phyloP scores from a whole-genome alignment of 352 stramenopile species.

The Globisporangium canariense region DNA sequence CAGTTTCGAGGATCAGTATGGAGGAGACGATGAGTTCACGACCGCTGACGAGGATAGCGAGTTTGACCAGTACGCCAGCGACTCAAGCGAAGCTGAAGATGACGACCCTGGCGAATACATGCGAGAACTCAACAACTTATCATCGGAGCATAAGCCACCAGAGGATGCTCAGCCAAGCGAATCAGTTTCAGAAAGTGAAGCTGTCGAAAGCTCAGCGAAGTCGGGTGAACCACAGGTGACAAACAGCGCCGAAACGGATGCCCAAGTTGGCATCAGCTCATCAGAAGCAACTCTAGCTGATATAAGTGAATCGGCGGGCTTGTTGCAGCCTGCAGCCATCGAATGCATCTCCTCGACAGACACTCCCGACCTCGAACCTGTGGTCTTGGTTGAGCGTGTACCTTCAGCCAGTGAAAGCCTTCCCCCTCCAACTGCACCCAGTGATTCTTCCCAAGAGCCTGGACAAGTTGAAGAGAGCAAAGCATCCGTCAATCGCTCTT shows the following conservation, averaged over 20 bases:
- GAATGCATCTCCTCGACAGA: too few species aligned
- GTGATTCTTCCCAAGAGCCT: background rate
- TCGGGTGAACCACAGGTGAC: background rate
- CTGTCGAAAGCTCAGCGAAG: background rate
- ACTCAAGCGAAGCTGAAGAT: background rate
- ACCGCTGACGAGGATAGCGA: conserved; percentile 5
- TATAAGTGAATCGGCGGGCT: background rate
- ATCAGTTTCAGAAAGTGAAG: background rate
- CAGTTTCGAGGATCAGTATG: conserved; percentile 12
- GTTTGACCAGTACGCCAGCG: conserved; percentile 7
- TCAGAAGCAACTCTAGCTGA: background rate
- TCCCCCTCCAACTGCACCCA: background rate
- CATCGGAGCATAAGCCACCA: background rate
- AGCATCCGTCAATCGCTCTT: background rate
- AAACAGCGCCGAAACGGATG: background rate
- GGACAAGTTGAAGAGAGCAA: background rate
- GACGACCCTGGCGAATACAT: background rate
- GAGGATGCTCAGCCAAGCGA: background rate
- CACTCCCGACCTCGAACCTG: too few species aligned
- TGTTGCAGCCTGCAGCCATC: background rate
- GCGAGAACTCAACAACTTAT: background rate
- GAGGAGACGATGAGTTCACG: conserved; percentile 18
- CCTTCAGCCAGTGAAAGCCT: too few species aligned
- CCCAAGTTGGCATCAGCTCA: background rate
- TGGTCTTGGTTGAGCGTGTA: background rate